Evolutionary conservation across 495 filamentous ascomycete genomes (phyloP).

Genomic region (Penicillium atrosanguineum): DNA sequence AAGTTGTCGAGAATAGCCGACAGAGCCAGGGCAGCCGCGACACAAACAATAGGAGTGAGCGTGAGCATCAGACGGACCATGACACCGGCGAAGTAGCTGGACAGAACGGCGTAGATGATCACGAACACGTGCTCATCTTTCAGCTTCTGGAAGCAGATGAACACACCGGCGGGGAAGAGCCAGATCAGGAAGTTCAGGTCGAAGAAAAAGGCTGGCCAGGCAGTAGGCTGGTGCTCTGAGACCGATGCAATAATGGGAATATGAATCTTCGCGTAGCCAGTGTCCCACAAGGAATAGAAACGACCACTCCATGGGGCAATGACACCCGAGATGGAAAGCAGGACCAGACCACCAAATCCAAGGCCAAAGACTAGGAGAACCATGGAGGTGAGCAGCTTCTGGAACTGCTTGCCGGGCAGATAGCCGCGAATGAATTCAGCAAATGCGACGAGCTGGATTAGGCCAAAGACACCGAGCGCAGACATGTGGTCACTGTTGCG

Average conservation of each 20-base stretch:
- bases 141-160: constrained; percentile 92
- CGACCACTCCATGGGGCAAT: constrained; percentile 98
- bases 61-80: constrained; percentile 99
- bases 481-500: constrained; percentile 99
- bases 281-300: constrained; percentile 99
- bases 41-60: constrained; percentile 93
- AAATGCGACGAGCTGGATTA: constrained; percentile 91
- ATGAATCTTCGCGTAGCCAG: constrained; percentile 97
- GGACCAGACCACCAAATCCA: constrained; percentile 69
- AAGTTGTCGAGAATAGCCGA: constrained; percentile 91
- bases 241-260: constrained; percentile 99
- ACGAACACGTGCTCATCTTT: constrained; percentile 98
- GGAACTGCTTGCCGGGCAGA: constrained; percentile 90
- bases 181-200: constrained; percentile 98
- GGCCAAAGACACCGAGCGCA: constrained; percentile 90
- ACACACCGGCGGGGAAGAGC: constrained; percentile 98
- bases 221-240: constrained; percentile 98
- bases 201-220: constrained; percentile 99
- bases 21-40: constrained; percentile 84
- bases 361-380: constrained; percentile 75
- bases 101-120: constrained; percentile 91
- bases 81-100: constrained; percentile 97
- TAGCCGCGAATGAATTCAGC: constrained; percentile 86
- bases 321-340: constrained; percentile 80
- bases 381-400: constrained; percentile 74